Conservation (phyloP, 495 filamentous ascomycete genomes). For the Haplographium delicatum region DNA sequence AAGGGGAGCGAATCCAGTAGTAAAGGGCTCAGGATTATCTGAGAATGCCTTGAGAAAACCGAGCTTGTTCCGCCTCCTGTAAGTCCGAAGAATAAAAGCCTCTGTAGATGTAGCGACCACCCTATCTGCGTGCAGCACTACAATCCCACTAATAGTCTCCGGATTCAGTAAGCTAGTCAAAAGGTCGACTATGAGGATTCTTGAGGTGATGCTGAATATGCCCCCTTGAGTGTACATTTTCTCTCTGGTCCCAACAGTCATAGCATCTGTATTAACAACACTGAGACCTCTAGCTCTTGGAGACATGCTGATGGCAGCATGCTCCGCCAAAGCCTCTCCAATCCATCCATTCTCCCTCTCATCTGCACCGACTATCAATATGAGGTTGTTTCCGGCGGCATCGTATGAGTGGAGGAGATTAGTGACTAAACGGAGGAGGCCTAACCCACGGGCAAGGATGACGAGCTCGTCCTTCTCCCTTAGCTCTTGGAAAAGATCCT, state of each 20-base stretch:
- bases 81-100: constrained; percentile 92
- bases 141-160: constrained; percentile 78
- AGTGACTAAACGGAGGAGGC: constrained; percentile 81
- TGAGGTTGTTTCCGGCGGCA: constrained; percentile 87
- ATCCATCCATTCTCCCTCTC: constrained; percentile 94
- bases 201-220: constrained; percentile 92
- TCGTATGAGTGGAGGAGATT: constrained; percentile 96
- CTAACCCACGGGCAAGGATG: constrained; percentile 84
- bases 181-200: constrained; percentile 90
- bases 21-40: constrained; percentile 89
- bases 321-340: constrained; percentile 87
- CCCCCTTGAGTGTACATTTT: constrained; percentile 86
- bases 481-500: constrained; percentile 88
- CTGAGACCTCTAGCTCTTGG: constrained; percentile 78
- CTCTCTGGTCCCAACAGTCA: constrained; percentile 78
- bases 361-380: constrained; percentile 84
- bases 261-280: constrained; percentile 90
- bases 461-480: constrained; percentile 89
- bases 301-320: constrained; percentile 69
- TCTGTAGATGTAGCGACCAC: constrained; percentile 85
- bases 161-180: constrained; percentile 78
- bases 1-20: constrained; percentile 81
- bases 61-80: constrained; percentile 83
- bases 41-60: constrained; percentile 97
- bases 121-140: constrained; percentile 86